Percentiles rank a stretch among this genome's conserved stretches.
These are phyloP conservation scores for Curvularia eragrostidis DNA, from an alignment of 2,329 filamentous ascomycete genomes.

Conservation along the genomic window DNA sequence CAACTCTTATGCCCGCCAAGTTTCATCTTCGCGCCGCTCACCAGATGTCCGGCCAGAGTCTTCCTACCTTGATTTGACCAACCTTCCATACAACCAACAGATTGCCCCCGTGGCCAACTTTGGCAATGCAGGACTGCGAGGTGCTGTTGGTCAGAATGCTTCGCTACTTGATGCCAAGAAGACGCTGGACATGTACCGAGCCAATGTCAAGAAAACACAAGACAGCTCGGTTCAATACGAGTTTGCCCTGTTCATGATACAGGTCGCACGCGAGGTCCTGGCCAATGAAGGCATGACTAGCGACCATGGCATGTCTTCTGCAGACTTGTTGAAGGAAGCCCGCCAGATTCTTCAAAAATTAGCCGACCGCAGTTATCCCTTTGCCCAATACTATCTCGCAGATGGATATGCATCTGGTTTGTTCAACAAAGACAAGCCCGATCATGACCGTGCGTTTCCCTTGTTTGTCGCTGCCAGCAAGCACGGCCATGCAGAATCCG, in stretches of 20 bases:
- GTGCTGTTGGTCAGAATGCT: conserved; percentile 83
- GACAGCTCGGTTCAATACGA: conserved; percentile 92
- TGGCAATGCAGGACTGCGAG: conserved; percentile 82
- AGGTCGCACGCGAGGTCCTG: conserved; percentile 78
- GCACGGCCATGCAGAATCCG: conserved; percentile 95
- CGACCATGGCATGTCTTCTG: conserved; percentile 56
- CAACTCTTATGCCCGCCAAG: conserved; percentile 54
- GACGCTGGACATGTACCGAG: conserved; percentile 96
- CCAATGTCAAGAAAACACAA: conserved; percentile 96
- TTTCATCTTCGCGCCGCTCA: conserved; percentile 61
- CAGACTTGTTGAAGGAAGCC: conserved; percentile 81
- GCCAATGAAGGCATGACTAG: conserved; percentile 37
- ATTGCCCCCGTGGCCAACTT: conserved; percentile 68
- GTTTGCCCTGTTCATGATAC: conserved; percentile 93
- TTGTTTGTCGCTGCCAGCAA: conserved; percentile 94
- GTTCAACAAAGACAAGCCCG: conserved; percentile 92
- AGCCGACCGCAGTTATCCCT: conserved; percentile 87
- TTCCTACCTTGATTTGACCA: conserved; percentile 68
- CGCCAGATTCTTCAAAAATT: conserved; percentile 87
- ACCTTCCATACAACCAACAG: conserved; percentile 79
- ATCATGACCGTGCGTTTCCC: conserved; percentile 89
- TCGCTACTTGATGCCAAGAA: conserved; percentile 90
- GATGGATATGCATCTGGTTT: conserved; percentile 94
- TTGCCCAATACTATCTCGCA: conserved; percentile 96
- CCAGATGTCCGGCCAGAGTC: conserved; percentile 65